Conservation (phyloP, 176 grass and related monocot genomes). For the Elymus sibiricus region DNA sequence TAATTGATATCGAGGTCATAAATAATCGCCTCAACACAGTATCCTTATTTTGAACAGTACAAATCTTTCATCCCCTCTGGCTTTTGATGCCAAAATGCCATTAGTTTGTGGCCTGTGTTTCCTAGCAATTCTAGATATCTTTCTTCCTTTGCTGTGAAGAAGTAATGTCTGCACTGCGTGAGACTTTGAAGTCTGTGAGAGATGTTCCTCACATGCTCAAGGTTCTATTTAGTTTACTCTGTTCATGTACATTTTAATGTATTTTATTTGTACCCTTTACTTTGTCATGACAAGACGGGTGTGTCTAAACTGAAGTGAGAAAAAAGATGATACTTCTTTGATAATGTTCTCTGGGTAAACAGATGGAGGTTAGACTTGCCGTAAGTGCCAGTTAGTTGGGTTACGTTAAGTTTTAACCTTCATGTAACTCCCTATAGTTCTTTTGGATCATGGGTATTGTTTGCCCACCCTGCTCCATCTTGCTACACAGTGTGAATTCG, state of each 20-base stretch:
- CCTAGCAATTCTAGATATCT: constrained; percentile 73
- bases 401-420: constrained; percentile 7
- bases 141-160: constrained; percentile 97
- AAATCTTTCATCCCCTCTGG: neutral
- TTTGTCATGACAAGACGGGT: neutral
- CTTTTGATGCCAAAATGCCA: constrained; percentile 12
- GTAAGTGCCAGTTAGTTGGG: neutral
- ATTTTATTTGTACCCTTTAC: constrained; percentile 16
- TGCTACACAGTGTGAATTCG: constrained; percentile 7
- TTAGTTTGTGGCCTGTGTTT: constrained; percentile 37
- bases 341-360: neutral
- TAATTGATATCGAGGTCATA: constrained; percentile 79
- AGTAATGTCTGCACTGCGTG: constrained; percentile 76
- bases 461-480: neutral
- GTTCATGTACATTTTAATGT: constrained; percentile 4
- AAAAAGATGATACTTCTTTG: neutral
- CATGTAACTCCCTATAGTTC: neutral
- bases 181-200: constrained; percentile 93
- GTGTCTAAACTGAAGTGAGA: constrained; percentile 14
- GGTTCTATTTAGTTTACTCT: constrained; percentile 39
- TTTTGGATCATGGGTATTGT: neutral
- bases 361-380: neutral
- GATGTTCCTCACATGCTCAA: constrained; percentile 92
- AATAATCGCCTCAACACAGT: constrained; percentile 86
- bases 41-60: constrained; percentile 51